Base-by-base conservation (phyloP, 306 rosid species). In the Trifolium fragiferum region DNA sequence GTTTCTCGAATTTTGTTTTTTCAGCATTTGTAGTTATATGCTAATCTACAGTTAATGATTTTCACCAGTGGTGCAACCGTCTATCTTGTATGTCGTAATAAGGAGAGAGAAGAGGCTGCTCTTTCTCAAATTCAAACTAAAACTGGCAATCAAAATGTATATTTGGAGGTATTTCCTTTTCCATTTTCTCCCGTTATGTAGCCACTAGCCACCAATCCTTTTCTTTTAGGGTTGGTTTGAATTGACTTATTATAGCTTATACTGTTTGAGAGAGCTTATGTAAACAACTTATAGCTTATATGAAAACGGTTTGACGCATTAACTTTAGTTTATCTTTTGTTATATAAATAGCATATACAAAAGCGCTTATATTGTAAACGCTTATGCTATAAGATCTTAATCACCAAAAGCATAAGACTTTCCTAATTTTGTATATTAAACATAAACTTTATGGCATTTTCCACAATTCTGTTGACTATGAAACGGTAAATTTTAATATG, bases 91-190 rank as follows among this genome's bases (percentile, higher is more conserved):
- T 94, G 98, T 68, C 97, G 96, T 51, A 94, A 87, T 62, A 90
- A 87, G 84, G 95, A 91, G 80, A 90, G 83, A 80, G 98, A 96
- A 74, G 90, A 91, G 85, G 95, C 88, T 71, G 98, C 98, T 55
- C 82, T 88, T 65, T 85, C 93, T 76, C 57, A 87, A 73, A 94
- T 94, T 70, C 91, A 72, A 68, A 80, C 91, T 47, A 67, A 61
- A 49, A 90, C 97, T n/a, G 95, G 98, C 78, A 94, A 86, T 73
- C 78, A 65, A 41, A 87, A 91, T 82, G 86, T 94, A 55, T 83
- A 88, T 83, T 87, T 94, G 83, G 97, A 91, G 95, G 97, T 91
- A 77, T 66, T 11, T 10, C 30, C 9, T 25, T 30, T 23, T 53
- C n/a, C 44, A 3, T 12, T 30, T 30, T 30, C 32, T 30, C 5